Evolutionary conservation across 768 basidiomycete species (phyloP), one percentile per base, ranked within the genome.

Genomic region (Boletus rex-veris): DNA sequence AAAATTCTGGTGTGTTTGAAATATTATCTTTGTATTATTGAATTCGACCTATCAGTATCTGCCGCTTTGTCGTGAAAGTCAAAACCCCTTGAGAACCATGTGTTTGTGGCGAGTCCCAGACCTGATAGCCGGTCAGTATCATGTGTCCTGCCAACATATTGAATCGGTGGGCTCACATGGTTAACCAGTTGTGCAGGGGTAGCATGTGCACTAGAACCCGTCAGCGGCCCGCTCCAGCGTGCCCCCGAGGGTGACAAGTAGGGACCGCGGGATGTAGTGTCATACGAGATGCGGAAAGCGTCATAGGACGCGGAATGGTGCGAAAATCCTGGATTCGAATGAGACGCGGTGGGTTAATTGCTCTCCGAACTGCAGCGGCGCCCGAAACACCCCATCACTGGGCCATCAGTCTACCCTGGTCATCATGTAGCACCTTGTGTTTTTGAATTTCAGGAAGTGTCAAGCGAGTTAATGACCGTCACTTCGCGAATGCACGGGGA

Each of bases 381-480:
- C 50, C 52, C 48, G 48, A 45, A 48, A 50, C 8, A 14, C 33
- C 26, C 21, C 49, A n/a, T 35, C 26, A 21, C 21, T 28, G 26
- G 26, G n/a, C n/a, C 26, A 28, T 28, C 8, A 38, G 31, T 48
- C 38, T 41, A 50, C 36, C 19, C 26, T 11, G 3, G 14, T 35
- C 5, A 10, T 14, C 15, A 38, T 38, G n/a, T 8, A 18, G n/a
- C 16, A 18, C 37, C 33, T 26, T 54, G 35, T 56, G 36, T 28
- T 40, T 30, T 48, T 31, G 3, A 26, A 43, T 14, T 35, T 35
- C 33, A 50, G 19, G 35, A 45, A 40, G 41, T 38, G 39, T 35
- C 33, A 35, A 8, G 28, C 28, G 28, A 5, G 26, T 48, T 59
- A 47, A 55, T 55, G 50, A 55, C 57, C 50, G 61, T 50, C 52